phyloP scores from a whole-genome alignment of 2,329 filamentous ascomycete genomes.

The Colletotrichum sp. region DNA sequence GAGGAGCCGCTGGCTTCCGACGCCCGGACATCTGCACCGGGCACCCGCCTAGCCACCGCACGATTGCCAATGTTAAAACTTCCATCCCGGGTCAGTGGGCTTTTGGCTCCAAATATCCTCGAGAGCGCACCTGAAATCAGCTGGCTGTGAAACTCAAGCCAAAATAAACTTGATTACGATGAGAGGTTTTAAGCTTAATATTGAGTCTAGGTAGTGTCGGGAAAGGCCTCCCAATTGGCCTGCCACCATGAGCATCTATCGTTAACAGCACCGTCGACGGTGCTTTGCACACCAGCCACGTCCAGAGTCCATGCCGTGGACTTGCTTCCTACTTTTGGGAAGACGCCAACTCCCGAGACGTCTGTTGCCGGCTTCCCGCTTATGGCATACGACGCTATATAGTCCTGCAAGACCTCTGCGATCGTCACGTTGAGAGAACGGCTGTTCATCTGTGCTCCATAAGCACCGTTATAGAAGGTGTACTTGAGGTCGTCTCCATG shows the following conservation, averaged over 20 bases:
- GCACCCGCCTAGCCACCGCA: background rate
- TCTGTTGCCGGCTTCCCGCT: background rate
- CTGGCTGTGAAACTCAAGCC: background rate
- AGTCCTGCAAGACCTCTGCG: background rate
- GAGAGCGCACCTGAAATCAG: background rate
- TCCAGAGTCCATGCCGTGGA: background rate
- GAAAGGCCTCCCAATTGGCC: background rate
- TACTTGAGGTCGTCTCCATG: background rate
- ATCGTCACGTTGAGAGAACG: background rate
- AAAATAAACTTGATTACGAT: background rate
- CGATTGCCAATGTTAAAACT: background rate
- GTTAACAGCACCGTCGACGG: background rate
- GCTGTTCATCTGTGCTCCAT: background rate
- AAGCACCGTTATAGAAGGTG: background rate
- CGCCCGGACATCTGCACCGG: background rate
- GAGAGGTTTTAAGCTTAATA: background rate
- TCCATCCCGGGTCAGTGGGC: background rate
- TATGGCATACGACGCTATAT: background rate
- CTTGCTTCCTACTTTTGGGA: background rate
- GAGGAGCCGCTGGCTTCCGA: background rate
- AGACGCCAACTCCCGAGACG: background rate
- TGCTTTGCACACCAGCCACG: background rate
- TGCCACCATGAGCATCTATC: background rate
- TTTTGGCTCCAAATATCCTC: background rate
- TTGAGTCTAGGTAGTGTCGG: background rate